Base-by-base conservation (phyloP, 75 land plant species). In the Sequoia sempervirens region DNA sequence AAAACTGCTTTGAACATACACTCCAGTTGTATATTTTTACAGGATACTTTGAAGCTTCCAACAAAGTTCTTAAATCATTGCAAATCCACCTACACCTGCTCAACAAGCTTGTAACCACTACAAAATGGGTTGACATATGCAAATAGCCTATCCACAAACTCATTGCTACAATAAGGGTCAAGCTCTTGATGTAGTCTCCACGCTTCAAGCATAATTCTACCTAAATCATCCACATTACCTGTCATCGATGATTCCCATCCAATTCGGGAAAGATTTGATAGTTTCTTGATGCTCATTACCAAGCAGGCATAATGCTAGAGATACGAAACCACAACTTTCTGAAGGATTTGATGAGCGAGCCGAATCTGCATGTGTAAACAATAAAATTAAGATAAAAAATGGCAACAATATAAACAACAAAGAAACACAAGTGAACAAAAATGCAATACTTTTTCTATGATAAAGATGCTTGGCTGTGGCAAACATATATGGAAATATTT, bases 1-100 rank as follows among this genome's bases (percentile, higher is more conserved):
- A 20, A 75, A 41, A 20, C 46, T 41, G 11, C 10, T 75, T 46
- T 23, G 79, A 84, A 38, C 50, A 88, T 50, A 94, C 76, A 50
- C 75, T 89, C 97, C 97, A 95, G 64, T 90, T 84, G 82, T 94
- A 95, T 17, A 95, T 84, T 81, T 87, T 82, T 23, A 90, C 87
- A 61, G 83, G 80, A 83, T 86, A 89, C 4, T 84, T 81, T 9
- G 87, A 80, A 52, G 85, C 61, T 76, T 87, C 80, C 5, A 95
- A 88, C 80, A 78, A 75, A 2, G 46, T 9, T 78, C 89, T 94
- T 53, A 97, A 86, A 61, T 88, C 69, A 13, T 41, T 80, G 93
- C 98, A 82, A 97, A 97, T 14, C 99, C 99, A 66, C 99, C 99
- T 58, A 98, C 99, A 56, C 99, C 99, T 61, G 98, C 99, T 28